Conservation (phyloP, 768 basidiomycete genomes). For the Exidia glandulosa region DNA sequence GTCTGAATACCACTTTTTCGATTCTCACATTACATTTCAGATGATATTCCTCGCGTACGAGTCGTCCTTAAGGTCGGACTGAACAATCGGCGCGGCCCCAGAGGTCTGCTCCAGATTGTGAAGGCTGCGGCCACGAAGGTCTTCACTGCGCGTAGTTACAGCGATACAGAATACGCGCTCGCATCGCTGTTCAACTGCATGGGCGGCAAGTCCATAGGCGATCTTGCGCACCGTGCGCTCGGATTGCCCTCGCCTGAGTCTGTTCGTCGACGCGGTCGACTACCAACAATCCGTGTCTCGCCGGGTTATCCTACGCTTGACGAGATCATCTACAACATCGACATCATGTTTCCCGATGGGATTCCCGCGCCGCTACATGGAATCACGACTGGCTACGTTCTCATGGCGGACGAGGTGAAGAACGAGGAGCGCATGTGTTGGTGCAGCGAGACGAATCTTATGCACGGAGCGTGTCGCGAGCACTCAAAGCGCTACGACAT, state of each 20-base stretch:
- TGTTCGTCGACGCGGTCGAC: background rate
- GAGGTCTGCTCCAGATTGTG: slow-evolving; percentile 6
- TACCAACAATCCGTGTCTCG: background rate
- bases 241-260: background rate
- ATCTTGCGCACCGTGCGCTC: slow-evolving; percentile 8
- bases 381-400: background rate
- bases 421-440: slow-evolving; percentile 11
- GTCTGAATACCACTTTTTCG: slow-evolving; percentile 8
- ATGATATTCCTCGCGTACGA: slow-evolving; percentile 6
- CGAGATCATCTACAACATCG: background rate
- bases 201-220: slow-evolving; percentile 12
- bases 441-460: slow-evolving; percentile 12
- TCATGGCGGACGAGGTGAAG: slow-evolving; percentile 16
- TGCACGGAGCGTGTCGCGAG: slow-evolving; percentile 16
- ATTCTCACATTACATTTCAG: slow-evolving; percentile 6
- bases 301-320: background rate
- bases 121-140: background rate
- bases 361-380: background rate
- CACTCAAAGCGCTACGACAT: slow-evolving; percentile 6
- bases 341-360: background rate
- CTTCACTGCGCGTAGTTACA: slow-evolving; percentile 7
- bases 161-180: slow-evolving; percentile 12
- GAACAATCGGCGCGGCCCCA: slow-evolving; percentile 7
- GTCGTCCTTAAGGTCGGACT: slow-evolving; percentile 10
- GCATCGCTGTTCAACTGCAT: slow-evolving; percentile 12